These are phyloP conservation scores for Takakia lepidozioides DNA, from an alignment of 225 moss, liverwort and hornwort genomes.

Conservation along the genomic window DNA sequence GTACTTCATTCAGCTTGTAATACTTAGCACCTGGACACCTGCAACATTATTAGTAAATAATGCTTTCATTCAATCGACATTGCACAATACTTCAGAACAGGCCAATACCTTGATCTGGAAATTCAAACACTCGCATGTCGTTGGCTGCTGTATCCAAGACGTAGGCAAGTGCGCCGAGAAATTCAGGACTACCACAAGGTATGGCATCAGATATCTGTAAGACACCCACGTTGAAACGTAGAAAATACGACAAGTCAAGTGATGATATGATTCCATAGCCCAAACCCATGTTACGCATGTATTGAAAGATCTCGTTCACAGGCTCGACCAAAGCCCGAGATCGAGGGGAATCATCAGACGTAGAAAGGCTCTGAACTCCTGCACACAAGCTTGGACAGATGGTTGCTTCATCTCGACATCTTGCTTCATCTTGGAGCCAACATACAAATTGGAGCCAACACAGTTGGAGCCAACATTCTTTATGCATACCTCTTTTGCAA, in stretches of 20 bases:
- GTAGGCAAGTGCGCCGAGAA: background rate
- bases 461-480: too few species aligned
- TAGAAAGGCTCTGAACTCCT: background rate
- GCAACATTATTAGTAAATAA: too few species aligned
- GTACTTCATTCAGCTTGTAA: too few species aligned
- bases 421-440: too few species aligned
- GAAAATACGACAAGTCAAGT: constrained; percentile 5
- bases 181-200: background rate
- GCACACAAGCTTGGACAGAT: background rate
- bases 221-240: background rate
- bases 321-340: constrained; percentile 1
- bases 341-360: background rate
- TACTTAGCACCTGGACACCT: too few species aligned
- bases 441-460: too few species aligned
- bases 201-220: constrained; percentile 2
- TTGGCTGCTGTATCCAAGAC: background rate
- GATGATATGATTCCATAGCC: constrained; percentile 3
- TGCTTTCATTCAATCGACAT: too few species aligned
- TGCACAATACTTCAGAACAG: too few species aligned
- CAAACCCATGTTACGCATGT: constrained; percentile 1
- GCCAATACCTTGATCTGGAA: too few species aligned
- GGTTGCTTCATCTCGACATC: too few species aligned
- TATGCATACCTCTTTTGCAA: too few species aligned
- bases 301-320: constrained; percentile 1
- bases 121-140: too few species aligned